Evolutionary conservation across 1,139 yeast species (phyloP), one percentile per base, ranked within the genome.

Genomic region (Geotrichum phurueaensis): DNA sequence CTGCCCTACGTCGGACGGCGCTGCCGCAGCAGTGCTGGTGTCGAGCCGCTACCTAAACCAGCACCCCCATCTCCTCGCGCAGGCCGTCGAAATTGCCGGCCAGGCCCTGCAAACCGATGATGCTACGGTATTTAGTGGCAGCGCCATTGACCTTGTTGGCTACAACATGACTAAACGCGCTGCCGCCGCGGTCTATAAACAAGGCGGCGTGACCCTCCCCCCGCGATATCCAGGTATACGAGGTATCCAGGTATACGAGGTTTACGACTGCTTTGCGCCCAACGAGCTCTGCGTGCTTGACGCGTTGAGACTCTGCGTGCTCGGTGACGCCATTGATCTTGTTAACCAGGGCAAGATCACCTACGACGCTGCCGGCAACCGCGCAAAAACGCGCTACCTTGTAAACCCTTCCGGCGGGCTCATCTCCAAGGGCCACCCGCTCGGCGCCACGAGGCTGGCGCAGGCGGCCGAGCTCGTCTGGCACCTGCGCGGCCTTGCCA

Each of bases 11-110:
- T 68, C 71, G 69, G 96, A 89, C 72, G 96, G 96, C 75, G 95
- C 87, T 74, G 95, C 96, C 63, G 96, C 96, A 50, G 81, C 87
- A 52, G 78, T 89, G 56, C 78, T 89, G 67, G 90, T 88, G 61
- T 85, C 91, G 61, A 94, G 84, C 73, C 79, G 78, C 66, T 87
- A 86, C 77, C 79, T 89, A 68, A 81, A 83, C 70, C 88, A 60
- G 20, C 71, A 70, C 60, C 71, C 71, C 15, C 64, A 68, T 15
- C 62, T 69, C 52, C 60, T 64, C 54, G 56, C 63, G 56, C 70
- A 70, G 64, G 71, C 69, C 1, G 63, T 70, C 43, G 72, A 70
- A 58, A 70, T 70, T 58, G 69, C 71, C 10, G 71, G 67, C 6
- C 71, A 68, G 59, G 61, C 67, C 22, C 61, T 69, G 65, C 64